These are phyloP conservation scores for Gynandropsis gynandra DNA, from an alignment of 345 rosid species.

Conservation along the genomic window DNA sequence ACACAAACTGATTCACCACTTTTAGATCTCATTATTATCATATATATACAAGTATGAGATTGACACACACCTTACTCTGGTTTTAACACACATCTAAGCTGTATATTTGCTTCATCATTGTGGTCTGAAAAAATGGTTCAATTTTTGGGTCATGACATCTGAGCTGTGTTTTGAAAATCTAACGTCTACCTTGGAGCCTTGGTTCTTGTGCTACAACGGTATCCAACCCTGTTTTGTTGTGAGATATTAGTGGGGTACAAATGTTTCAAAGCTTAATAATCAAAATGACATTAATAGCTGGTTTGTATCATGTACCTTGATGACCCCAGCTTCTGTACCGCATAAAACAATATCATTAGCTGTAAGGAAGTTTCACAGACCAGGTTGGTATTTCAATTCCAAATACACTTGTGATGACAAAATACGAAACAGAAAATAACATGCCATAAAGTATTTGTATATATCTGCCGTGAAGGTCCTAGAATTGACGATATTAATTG, in stretches of 20 bases:
- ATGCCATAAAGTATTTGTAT: not conserved
- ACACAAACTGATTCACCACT: constrained; percentile 12
- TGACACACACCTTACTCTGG: constrained; percentile 17
- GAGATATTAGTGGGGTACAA: constrained; percentile 10
- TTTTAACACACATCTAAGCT: constrained; percentile 2
- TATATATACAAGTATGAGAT: constrained; percentile 22
- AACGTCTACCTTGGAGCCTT: constrained; percentile 7
- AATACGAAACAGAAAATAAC: not conserved
- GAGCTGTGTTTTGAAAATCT: constrained; percentile 16
- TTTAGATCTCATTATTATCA: not conserved
- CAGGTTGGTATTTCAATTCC: constrained; percentile 4
- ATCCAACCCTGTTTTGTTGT: constrained; percentile 69
- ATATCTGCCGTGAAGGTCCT: not conserved
- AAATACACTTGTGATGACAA: not conserved
- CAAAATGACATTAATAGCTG: not conserved
- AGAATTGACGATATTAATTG: not conserved
- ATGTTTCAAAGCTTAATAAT: not conserved
- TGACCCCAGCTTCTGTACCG: constrained; percentile 78
- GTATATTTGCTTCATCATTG: constrained; percentile 21
- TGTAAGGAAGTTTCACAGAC: constrained; percentile 41
- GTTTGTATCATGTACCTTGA: constrained; percentile 48
- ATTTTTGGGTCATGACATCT: constrained; percentile 11
- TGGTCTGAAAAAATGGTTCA: constrained; percentile 4
- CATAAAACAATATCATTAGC: constrained; percentile 70
- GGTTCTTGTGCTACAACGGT: constrained; percentile 43